Percentiles rank a stretch among this genome's conserved stretches.
These are phyloP conservation scores for Globisporangium emineosum DNA, from an alignment of 352 stramenopile species.

Conservation along the genomic window DNA sequence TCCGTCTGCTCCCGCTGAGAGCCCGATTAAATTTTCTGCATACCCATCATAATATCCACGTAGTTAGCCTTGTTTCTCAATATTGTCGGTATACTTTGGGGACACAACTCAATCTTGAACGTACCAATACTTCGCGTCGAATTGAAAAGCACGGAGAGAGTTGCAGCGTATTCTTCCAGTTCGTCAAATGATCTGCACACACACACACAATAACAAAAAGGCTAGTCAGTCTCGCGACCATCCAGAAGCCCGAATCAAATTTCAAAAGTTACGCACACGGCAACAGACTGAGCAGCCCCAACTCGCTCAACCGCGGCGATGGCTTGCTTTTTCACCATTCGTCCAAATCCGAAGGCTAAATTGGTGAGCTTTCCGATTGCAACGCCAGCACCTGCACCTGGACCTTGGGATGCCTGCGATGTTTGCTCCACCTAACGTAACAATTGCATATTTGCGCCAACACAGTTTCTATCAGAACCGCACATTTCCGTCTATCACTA, in stretches of 20 bases:
- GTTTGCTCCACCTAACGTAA: neutral
- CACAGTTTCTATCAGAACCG: neutral
- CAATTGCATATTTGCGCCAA: neutral
- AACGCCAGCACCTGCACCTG: slow-evolving; percentile 20
- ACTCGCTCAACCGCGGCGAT: slow-evolving; percentile 79
- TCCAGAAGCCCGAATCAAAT: neutral
- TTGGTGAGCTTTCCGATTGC: slow-evolving; percentile 76
- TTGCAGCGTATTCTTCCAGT: slow-evolving; percentile 68
- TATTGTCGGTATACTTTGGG: too few relatives aligned
- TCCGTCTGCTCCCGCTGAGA: slow-evolving; percentile 49
- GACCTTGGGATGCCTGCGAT: slow-evolving; percentile 3
- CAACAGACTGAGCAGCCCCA: slow-evolving; percentile 47
- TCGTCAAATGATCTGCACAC: slow-evolving; percentile 44
- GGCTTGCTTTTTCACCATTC: slow-evolving; percentile 85
- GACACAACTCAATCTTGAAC: neutral
- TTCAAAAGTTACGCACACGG: slow-evolving; percentile 32
- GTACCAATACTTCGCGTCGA: slow-evolving; percentile 64
- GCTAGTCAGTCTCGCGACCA: neutral
- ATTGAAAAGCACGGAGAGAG: slow-evolving; percentile 72
- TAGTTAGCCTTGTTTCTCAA: neutral
- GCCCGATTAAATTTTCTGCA: slow-evolving; percentile 54
- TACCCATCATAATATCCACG: neutral
- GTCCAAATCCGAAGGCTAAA: slow-evolving; percentile 74
- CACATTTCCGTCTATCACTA: neutral
- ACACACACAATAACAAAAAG: neutral